Evolutionary conservation across 331 rosid species (phyloP).

Genomic region (Acacia concinna): DNA sequence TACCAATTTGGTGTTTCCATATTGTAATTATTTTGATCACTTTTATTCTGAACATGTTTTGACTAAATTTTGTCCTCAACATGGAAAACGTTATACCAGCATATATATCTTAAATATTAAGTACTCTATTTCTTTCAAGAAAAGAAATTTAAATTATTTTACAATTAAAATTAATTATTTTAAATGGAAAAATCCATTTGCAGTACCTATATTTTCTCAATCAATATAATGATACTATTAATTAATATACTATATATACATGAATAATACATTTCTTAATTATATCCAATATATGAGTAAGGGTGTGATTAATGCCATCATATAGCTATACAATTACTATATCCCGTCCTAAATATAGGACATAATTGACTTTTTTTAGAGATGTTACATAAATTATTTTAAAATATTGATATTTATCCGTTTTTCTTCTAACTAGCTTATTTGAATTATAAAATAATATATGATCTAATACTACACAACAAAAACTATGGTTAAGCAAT

Average conservation of each 20-base stretch:
- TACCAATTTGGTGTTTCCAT: background rate
- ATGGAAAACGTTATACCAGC: background rate
- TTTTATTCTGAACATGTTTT: background rate
- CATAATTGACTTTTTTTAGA: too few species aligned
- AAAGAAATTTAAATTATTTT: background rate
- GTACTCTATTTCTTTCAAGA: background rate
- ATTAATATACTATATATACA: background rate
- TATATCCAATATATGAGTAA: background rate
- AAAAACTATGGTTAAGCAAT: too few species aligned
- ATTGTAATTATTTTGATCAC: background rate
- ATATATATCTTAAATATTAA: background rate
- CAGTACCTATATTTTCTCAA: too few species aligned
- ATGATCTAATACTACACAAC: too few species aligned
- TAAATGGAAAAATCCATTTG: too few species aligned
- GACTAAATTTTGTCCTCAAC: background rate
- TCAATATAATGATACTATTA: too few species aligned
- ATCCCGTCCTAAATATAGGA: too few species aligned
- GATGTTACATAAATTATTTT: too few species aligned
- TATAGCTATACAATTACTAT: too few species aligned
- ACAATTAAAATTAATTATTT: background rate
- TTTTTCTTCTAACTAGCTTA: too few species aligned
- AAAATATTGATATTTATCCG: too few species aligned
- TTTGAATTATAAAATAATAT: too few species aligned
- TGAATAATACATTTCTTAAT: background rate
- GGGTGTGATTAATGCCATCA: background rate